Conservation (phyloP, 1,284 basidiomycete species). For the Trichosporon faecale region DNA sequence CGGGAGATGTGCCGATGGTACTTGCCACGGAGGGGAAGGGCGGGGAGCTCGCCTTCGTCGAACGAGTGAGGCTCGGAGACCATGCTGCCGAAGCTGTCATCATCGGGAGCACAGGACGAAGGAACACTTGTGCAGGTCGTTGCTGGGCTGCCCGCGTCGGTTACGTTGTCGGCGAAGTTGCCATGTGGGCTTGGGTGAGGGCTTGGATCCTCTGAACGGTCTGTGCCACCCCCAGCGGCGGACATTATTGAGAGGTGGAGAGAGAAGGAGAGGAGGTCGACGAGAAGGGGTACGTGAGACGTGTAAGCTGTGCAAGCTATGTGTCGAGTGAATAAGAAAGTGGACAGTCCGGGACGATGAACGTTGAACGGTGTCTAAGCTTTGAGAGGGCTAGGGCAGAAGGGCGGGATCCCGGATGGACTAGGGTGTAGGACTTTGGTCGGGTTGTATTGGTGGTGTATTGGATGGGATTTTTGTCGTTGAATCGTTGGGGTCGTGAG, state of each 20-base stretch:
- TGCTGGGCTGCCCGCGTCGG: conserved; percentile 4
- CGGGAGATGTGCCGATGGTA: conserved; percentile 43
- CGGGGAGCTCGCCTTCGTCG: background rate
- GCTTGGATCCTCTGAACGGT: conserved; percentile 8
- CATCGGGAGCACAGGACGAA: conserved; percentile 2
- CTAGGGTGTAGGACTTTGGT: background rate
- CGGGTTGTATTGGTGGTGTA: background rate
- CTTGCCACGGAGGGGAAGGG: conserved; percentile 15
- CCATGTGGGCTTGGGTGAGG: conserved; percentile 7
- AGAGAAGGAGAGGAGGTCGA: background rate
- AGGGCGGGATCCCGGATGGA: conserved; percentile 9
- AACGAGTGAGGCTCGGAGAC: background rate
- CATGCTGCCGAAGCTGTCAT: conserved; percentile 9
- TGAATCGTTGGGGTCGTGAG: conserved; percentile 3
- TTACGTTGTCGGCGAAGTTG: conserved; percentile 2
- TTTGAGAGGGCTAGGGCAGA: background rate
- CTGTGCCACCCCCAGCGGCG: background rate
- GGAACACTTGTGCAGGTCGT: background rate
- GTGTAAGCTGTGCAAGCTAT: background rate
- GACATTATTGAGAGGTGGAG: background rate
- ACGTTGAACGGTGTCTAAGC: background rate
- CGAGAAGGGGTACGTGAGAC: background rate
- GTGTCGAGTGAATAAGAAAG: background rate
- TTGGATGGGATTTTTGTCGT: conserved; percentile 8
- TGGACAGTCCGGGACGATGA: background rate